Evolutionary conservation across 2,329 filamentous ascomycete species (phyloP).

Genomic region (Ophiostoma novo-ulmi): DNA sequence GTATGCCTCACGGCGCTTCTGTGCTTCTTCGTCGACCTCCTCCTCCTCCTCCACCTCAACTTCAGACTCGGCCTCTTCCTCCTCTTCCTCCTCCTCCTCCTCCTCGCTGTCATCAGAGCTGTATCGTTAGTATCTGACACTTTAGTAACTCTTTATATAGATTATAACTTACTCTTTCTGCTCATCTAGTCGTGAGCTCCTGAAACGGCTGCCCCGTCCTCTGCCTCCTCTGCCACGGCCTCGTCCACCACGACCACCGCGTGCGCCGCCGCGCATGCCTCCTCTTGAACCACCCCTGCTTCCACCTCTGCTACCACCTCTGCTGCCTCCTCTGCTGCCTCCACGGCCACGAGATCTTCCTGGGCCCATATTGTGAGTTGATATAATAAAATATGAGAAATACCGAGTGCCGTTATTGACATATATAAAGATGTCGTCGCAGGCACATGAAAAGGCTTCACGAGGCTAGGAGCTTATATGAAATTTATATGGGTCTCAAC

Average conservation of each 20-base stretch:
- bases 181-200: slow-evolving; percentile 43
- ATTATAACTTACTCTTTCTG: slow-evolving; percentile 39
- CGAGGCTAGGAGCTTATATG: slow-evolving; percentile 20
- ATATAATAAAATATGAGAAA: neutral
- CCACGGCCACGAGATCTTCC: slow-evolving; percentile 32
- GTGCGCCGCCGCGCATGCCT: slow-evolving; percentile 24
- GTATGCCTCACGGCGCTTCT: slow-evolving; percentile 42
- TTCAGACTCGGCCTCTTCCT: slow-evolving; percentile 24
- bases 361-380: slow-evolving; percentile 33
- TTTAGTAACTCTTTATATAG: neutral
- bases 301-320: slow-evolving; percentile 29
- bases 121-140: slow-evolving; percentile 4
- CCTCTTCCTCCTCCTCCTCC: slow-evolving; percentile 27
- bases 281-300: slow-evolving; percentile 32
- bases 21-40: slow-evolving; percentile 46
- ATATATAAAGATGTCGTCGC: neutral
- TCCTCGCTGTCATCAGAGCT: slow-evolving; percentile 16
- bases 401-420: neutral
- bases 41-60: slow-evolving; percentile 43
- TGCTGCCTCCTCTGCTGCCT: slow-evolving; percentile 33
- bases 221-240: slow-evolving; percentile 29
- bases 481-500: slow-evolving; percentile 14
- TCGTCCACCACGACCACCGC: slow-evolving; percentile 26
- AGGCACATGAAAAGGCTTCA: slow-evolving; percentile 22
- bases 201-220: slow-evolving; percentile 40